Conservation (phyloP, 2,329 filamentous ascomycete genomes). For the Alternaria sp. region DNA sequence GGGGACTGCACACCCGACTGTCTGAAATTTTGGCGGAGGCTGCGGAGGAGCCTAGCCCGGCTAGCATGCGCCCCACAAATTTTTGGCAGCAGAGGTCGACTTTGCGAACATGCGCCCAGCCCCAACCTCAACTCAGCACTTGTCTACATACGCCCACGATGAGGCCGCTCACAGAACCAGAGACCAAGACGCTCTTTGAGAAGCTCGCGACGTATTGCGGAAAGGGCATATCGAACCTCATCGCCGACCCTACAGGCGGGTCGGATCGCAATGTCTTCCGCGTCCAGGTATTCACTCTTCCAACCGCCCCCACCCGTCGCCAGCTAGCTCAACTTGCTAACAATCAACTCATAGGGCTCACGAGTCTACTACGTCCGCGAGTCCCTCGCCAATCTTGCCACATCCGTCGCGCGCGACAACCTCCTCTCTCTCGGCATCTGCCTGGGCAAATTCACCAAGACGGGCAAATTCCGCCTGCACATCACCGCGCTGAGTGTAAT, state of each 20-base stretch:
- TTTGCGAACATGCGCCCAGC: slow-evolving; percentile 20
- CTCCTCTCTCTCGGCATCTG: slow-evolving; percentile 89
- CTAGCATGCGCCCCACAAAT: slow-evolving; percentile 17
- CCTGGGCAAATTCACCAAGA: slow-evolving; percentile 94
- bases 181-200: slow-evolving; percentile 81
- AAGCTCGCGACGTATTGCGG: slow-evolving; percentile 96
- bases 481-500: slow-evolving; percentile 91
- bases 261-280: slow-evolving; percentile 55
- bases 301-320: neutral
- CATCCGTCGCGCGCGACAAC: slow-evolving; percentile 79
- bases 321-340: slow-evolving; percentile 4
- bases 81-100: slow-evolving; percentile 14
- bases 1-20: slow-evolving; percentile 1
- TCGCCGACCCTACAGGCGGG: slow-evolving; percentile 42
- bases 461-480: slow-evolving; percentile 92
- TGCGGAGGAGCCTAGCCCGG: slow-evolving; percentile 19
- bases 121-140: slow-evolving; percentile 12
- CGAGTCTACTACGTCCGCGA: slow-evolving; percentile 92
- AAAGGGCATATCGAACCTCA: slow-evolving; percentile 80
- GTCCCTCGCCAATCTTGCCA: slow-evolving; percentile 88
- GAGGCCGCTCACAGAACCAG: slow-evolving; percentile 80
- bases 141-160: slow-evolving; percentile 50
- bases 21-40: slow-evolving; percentile 34
- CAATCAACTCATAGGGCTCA: slow-evolving; percentile 64
- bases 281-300: slow-evolving; percentile 50